Evolutionary conservation across 352 stramenopile species (phyloP), one percentile per base, ranked within the genome.

Genomic region (Phytophthora macrochlamydospora): DNA sequence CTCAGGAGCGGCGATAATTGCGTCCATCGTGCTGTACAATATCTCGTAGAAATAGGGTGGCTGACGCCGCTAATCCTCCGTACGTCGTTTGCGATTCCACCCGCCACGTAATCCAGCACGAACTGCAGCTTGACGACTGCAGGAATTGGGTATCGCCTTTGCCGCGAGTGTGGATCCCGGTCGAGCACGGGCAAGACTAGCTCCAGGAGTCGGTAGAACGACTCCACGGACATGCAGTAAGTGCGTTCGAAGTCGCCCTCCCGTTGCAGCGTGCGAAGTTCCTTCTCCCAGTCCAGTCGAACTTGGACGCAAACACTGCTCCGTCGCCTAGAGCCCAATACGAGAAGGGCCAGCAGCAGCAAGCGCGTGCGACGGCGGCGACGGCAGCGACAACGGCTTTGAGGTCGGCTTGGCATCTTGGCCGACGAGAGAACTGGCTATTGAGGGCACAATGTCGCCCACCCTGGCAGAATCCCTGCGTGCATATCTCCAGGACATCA

Each of bases 1-100:
- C 3, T 13, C 7, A 14, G 48, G 57, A 1, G 31, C 28, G 1
- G 12, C 48, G 14, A 64, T n/a, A 51, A 64, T 64, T 1, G 57
- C 49, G 2, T 11, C n/a, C 49, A 64, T 56, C 6, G 35, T 40
- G 35, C 6, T 11, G 9, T 40, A 40, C 35, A 40, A 11, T 6
- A 40, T 40, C 6, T 6, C 35, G 35, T 40, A 40, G 35, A 40
- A 40, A 40, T 40, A 40, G 35, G 35, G 35, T 40, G 35, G 35
- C 35, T 40, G 6, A 40, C 35, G 35, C 35, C 35, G 9, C 35
- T 40, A 40, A 40, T 40, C 9, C 35, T 40, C 6, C 35, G 35
- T 6, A 40, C 35, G 35, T 40, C 35, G 9, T 40, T 40, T 11
- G 9, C 35, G 35, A 40, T 40, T 6, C 35, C 35, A 40, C 35